Conservation (phyloP, 1,284 basidiomycete species). For the Rhodotorula sp. region DNA sequence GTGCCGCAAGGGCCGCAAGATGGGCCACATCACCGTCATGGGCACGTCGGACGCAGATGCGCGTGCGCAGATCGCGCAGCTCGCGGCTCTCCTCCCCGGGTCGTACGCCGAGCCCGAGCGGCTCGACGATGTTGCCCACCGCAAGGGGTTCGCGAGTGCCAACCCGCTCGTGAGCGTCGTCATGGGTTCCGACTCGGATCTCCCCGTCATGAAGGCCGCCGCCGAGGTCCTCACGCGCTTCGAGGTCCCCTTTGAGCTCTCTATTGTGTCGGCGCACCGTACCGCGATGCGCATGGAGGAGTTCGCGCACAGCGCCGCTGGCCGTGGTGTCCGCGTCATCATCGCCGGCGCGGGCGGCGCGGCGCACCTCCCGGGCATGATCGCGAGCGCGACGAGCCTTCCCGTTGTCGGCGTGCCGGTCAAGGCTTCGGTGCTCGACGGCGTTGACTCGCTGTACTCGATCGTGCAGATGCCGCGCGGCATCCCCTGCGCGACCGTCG, state of each 20-base stretch:
- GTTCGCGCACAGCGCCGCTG: constrained; percentile 76
- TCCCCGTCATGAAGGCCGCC: constrained; percentile 88
- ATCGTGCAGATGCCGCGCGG: constrained; percentile 99
- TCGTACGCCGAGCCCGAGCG: constrained; percentile 56
- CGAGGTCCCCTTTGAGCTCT: constrained; percentile 84
- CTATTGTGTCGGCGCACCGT: constrained; percentile 93
- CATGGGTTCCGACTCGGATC: constrained; percentile 99
- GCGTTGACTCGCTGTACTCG: constrained; percentile 92
- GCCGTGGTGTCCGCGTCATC: constrained; percentile 74
- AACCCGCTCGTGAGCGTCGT: constrained; percentile 89
- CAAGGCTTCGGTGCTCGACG: constrained; percentile 89
- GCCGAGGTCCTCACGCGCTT: constrained; percentile 81
- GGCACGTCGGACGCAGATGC: constrained; percentile 80
- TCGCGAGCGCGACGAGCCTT: constrained; percentile 86
- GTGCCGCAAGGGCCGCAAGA: constrained; percentile 88
- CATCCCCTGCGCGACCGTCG: constrained; percentile 94
- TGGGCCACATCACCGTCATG: constrained; percentile 95
- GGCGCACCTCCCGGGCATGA: constrained; percentile 97
- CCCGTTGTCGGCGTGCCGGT: constrained; percentile 98
- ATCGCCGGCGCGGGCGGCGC: constrained; percentile 97
- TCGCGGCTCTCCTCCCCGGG: constrained; percentile 57
- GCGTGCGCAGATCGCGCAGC: constrained; percentile 65
- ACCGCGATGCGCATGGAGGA: constrained; percentile 84
- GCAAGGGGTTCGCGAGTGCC: constrained; percentile 59
- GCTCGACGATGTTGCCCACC: constrained; percentile 52